phyloP scores from a whole-genome alignment of 257 asterid genomes.

The Cynanchum wilfordii region DNA sequence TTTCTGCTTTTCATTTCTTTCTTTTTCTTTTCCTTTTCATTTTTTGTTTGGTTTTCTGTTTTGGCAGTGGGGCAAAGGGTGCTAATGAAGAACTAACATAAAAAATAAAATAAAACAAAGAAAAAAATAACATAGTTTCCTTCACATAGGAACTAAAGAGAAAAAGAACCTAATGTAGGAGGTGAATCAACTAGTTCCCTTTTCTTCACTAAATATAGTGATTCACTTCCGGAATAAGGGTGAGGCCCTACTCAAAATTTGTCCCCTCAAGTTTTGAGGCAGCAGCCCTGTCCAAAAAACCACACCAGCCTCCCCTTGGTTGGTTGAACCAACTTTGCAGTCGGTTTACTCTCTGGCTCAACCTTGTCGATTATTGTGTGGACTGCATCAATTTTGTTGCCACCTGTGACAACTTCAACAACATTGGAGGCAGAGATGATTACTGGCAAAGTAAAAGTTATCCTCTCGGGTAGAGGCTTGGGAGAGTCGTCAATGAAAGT shows the following conservation, averaged over 20 bases:
- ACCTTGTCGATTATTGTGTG: slow-evolving; percentile 43
- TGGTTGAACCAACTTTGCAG: slow-evolving; percentile 68
- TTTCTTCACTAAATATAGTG: too few relatives aligned
- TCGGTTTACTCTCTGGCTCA: slow-evolving; percentile 38
- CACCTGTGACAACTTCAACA: slow-evolving; percentile 42
- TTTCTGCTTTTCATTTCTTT: background rate
- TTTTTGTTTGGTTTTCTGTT: background rate
- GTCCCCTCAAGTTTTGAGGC: slow-evolving; percentile 53
- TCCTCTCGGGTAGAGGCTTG: slow-evolving; percentile 61
- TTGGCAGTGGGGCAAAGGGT: background rate
- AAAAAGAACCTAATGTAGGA: slow-evolving; percentile 6
- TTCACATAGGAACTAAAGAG: background rate
- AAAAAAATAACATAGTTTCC: slow-evolving; percentile 4
- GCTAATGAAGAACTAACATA: slow-evolving; percentile 11
- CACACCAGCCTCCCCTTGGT: slow-evolving; percentile 65
- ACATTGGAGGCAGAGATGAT: slow-evolving; percentile 60
- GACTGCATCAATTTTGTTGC: slow-evolving; percentile 50
- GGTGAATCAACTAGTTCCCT: slow-evolving; percentile 27
- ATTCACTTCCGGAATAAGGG: slow-evolving; percentile 18
- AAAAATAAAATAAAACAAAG: too few relatives aligned
- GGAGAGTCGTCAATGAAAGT: slow-evolving; percentile 59
- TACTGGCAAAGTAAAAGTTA: slow-evolving; percentile 59
- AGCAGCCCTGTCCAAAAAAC: slow-evolving; percentile 73
- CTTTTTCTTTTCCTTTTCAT: too few relatives aligned
- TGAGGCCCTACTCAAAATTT: slow-evolving; percentile 39